These are phyloP conservation scores for Cyclotella atomus DNA, from an alignment of 108 stramenopile genomes.

Conservation along the genomic window DNA sequence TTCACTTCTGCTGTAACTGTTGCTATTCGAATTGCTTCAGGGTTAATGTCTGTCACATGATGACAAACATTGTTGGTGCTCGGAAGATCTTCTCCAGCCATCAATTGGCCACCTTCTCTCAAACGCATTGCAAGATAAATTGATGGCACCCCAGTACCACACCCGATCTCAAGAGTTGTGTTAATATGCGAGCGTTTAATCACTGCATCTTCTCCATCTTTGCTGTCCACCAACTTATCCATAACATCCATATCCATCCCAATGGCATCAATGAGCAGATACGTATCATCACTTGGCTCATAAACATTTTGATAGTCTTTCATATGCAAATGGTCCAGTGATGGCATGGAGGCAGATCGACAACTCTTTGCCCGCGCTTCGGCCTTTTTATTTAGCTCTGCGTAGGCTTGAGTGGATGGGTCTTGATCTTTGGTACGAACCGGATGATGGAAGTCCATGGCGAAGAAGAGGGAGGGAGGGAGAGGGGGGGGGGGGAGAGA, in stretches of 20 bases:
- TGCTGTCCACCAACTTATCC: neutral
- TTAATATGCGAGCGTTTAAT: conserved; percentile 12
- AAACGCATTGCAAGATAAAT: conserved; percentile 65
- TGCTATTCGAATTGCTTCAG: conserved; percentile 70
- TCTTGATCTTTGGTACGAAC: conserved; percentile 42
- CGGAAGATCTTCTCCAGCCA: neutral
- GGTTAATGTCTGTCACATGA: conserved; percentile 81
- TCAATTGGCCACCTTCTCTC: neutral
- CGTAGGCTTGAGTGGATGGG: conserved; percentile 33
- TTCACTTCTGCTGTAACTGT: conserved; percentile 65
- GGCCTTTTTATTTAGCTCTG: conserved; percentile 59
- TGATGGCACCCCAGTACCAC: conserved; percentile 80
- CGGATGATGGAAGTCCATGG: conserved; percentile 52
- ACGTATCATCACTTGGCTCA: conserved; percentile 93
- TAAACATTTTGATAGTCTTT: conserved; percentile 82
- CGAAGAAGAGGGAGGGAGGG: neutral
- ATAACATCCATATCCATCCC: conserved; percentile 49
- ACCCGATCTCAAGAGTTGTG: conserved; percentile 79
- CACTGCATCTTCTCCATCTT: neutral
- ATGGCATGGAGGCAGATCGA: conserved; percentile 67
- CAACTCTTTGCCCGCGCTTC: conserved; percentile 55
- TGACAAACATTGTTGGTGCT: conserved; percentile 10
- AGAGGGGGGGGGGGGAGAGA: no score
- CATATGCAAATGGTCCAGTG: conserved; percentile 68
- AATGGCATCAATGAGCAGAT: conserved; percentile 85